A percentile compares a stretch with the other conserved stretches of the same genome.
These are phyloP conservation scores for Eutrema yunnanense DNA, from an alignment of 345 rosid species.

Conservation along the genomic window DNA sequence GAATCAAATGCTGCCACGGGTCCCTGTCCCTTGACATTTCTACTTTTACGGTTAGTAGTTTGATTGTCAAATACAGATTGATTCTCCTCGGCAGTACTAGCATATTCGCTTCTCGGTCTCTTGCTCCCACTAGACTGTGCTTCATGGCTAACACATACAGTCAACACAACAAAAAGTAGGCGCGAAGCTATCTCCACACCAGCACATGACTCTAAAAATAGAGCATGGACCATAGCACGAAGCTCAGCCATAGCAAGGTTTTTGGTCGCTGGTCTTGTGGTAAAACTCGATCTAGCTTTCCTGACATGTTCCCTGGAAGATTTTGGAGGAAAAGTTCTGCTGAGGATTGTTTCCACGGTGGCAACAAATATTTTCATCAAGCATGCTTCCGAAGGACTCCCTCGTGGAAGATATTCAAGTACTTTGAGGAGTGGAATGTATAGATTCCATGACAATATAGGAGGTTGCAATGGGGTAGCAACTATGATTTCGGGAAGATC, in stretches of 20 bases:
- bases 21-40: conserved; percentile 69
- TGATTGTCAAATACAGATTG: conserved; percentile 34
- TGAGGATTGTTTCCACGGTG: conserved; percentile 87
- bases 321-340: conserved; percentile 77
- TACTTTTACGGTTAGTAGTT: conserved; percentile 37
- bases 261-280: conserved; percentile 65
- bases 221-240: conserved; percentile 95
- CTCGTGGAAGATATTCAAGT: conserved; percentile 94
- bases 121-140: conserved; percentile 77
- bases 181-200: conserved; percentile 93
- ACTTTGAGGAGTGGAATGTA: conserved; percentile 97
- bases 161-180: conserved; percentile 84
- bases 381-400: conserved; percentile 99
- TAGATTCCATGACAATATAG: conserved; percentile 83
- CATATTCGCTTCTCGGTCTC: conserved; percentile 58
- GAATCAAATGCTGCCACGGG: conserved; percentile 98
- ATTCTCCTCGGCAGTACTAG: conserved; percentile 33
- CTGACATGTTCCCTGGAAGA: conserved; percentile 46
- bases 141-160: conserved; percentile 95
- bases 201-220: conserved; percentile 85
- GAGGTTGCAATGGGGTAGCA: conserved; percentile 91
- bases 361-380: conserved; percentile 95
- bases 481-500: conserved; percentile 98
- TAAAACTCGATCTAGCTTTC: conserved; percentile 45
- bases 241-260: conserved; percentile 94